Conservation (phyloP, 2,329 filamentous ascomycete species). For the Knoxdaviesia proteae region DNA sequence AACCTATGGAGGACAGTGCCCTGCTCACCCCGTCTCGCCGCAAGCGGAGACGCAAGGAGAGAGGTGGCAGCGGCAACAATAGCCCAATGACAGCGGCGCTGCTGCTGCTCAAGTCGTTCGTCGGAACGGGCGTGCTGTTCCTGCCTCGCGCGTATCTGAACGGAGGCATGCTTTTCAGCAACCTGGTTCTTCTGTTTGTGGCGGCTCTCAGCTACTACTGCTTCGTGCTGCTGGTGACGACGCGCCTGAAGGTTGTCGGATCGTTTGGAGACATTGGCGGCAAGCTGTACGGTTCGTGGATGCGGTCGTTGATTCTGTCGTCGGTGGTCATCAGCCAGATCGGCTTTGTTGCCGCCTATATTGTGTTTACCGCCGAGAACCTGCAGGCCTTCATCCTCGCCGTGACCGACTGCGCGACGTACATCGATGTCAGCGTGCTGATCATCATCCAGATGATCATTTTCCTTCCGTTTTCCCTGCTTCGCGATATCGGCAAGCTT, state of each 20-base stretch:
- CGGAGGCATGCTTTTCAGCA: slow-evolving; percentile 94
- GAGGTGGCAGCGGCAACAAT: slow-evolving; percentile 54
- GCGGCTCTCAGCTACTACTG: slow-evolving; percentile 87
- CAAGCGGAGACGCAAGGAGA: slow-evolving; percentile 55
- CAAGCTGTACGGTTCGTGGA: slow-evolving; percentile 72
- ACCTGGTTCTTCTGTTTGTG: slow-evolving; percentile 68
- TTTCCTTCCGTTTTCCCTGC: slow-evolving; percentile 81
- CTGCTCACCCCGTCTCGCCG: slow-evolving; percentile 58
- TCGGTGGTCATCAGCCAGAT: slow-evolving; percentile 94
- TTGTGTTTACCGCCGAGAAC: slow-evolving; percentile 92
- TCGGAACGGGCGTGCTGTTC: slow-evolving; percentile 89
- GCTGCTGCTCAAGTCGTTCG: slow-evolving; percentile 88
- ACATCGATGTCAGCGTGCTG: slow-evolving; percentile 71
- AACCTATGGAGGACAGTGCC: slow-evolving; percentile 74
- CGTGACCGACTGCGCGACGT: slow-evolving; percentile 68
- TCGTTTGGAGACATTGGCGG: slow-evolving; percentile 96
- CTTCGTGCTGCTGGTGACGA: slow-evolving; percentile 81
- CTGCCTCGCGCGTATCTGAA: slow-evolving; percentile 84
- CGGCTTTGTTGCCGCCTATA: slow-evolving; percentile 87
- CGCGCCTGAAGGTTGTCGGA: slow-evolving; percentile 67
- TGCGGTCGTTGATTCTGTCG: slow-evolving; percentile 68
- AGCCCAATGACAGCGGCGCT: slow-evolving; percentile 61
- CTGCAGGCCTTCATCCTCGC: slow-evolving; percentile 86
- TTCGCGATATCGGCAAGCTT: slow-evolving; percentile 93
- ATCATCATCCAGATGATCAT: slow-evolving; percentile 91